phyloP scores from a whole-genome alignment of 129 eudicot genomes.

The Centaurea solstitialis region DNA sequence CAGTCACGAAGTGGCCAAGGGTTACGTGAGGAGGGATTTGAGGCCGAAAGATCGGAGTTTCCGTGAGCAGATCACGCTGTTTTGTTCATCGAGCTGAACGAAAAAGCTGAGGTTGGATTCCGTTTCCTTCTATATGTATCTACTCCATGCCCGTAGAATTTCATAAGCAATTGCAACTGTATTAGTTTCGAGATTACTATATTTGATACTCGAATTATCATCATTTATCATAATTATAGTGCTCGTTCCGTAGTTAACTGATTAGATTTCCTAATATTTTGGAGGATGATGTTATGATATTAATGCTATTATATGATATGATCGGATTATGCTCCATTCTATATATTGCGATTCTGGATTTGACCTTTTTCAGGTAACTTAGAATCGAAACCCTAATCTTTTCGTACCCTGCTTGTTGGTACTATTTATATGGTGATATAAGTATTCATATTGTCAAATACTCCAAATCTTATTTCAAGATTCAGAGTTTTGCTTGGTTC shows the following conservation, averaged over 20 bases:
- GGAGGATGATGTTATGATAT: background rate
- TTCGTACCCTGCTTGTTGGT: background rate
- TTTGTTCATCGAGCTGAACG: constrained; percentile 29
- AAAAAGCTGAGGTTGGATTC: constrained; percentile 15
- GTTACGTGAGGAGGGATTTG: constrained; percentile 56
- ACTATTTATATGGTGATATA: background rate
- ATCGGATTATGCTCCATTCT: background rate
- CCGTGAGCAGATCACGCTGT: constrained; percentile 48
- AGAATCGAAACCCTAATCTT: background rate
- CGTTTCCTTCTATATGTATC: background rate
- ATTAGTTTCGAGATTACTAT: constrained; percentile 3
- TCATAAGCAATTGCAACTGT: background rate
- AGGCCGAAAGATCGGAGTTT: constrained; percentile 61
- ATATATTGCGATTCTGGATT: background rate
- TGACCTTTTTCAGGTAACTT: background rate
- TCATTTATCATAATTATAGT: background rate
- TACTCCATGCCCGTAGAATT: background rate
- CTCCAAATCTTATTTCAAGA: background rate
- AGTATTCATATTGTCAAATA: background rate
- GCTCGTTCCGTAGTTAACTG: background rate
- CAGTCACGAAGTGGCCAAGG: constrained; percentile 47
- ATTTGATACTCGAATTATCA: constrained; percentile 4
- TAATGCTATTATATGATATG: background rate
- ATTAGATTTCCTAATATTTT: background rate
- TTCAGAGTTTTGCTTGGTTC: too few species aligned